phyloP scores from a whole-genome alignment of 2,329 filamentous ascomycete species.

The Ophiostoma tasmaniense region DNA sequence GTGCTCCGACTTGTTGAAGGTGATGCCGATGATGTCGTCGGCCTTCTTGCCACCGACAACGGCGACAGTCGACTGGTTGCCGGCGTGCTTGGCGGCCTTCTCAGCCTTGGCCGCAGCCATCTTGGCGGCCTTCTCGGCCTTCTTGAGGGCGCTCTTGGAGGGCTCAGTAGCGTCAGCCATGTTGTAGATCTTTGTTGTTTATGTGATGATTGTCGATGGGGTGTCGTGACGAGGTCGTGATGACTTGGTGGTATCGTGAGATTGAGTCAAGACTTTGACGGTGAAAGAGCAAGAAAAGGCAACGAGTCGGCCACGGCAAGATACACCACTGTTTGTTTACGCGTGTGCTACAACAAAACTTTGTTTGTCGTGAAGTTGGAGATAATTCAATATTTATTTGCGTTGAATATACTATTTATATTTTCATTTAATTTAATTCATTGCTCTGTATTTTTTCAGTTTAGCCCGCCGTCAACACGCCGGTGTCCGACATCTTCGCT shows the following conservation, averaged over 20 bases:
- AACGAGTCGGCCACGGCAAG: neutral
- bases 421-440: neutral
- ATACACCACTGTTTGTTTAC: neutral
- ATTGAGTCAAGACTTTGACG: neutral
- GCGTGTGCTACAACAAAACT: neutral
- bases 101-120: constrained; percentile 53
- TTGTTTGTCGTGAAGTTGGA: neutral
- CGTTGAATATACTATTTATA: neutral
- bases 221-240: neutral
- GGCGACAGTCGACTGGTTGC: constrained; percentile 39
- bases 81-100: constrained; percentile 46
- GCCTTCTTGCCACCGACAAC: constrained; percentile 51
- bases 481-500: neutral
- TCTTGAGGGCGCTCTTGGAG: constrained; percentile 58
- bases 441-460: constrained; percentile 3
- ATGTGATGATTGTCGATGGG: neutral
- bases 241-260: neutral
- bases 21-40: constrained; percentile 76
- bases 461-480: neutral
- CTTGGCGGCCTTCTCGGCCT: constrained; percentile 57
- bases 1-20: constrained; percentile 73
- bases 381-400: constrained; percentile 1
- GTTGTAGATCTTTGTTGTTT: neutral
- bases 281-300: neutral
- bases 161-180: constrained; percentile 27